phyloP scores from a whole-genome alignment of 2,329 filamentous ascomycete species.

The Diaporthe sp. region DNA sequence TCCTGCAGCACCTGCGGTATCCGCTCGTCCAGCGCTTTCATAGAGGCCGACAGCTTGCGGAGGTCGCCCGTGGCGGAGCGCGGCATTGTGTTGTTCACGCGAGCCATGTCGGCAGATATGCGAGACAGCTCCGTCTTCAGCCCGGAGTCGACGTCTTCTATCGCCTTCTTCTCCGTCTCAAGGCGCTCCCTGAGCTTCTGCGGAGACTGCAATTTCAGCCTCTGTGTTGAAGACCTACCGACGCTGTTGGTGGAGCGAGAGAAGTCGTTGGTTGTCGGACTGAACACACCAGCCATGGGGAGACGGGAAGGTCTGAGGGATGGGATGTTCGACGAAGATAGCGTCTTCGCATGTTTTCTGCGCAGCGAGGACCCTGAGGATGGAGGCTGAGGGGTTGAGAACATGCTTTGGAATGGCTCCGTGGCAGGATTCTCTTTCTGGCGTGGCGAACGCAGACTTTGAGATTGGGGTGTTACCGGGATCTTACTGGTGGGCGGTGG shows the following conservation, averaged over 20 bases:
- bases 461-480: slow-evolving; percentile 63
- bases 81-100: slow-evolving; percentile 59
- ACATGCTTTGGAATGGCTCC: slow-evolving; percentile 36
- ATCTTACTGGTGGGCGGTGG: slow-evolving; percentile 54
- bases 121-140: slow-evolving; percentile 83
- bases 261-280: slow-evolving; percentile 41
- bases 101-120: slow-evolving; percentile 84
- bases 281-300: slow-evolving; percentile 45
- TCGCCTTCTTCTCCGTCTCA: slow-evolving; percentile 82
- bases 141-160: slow-evolving; percentile 77
- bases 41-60: slow-evolving; percentile 65
- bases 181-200: slow-evolving; percentile 88
- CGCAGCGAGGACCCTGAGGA: slow-evolving; percentile 40
- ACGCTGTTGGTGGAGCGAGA: slow-evolving; percentile 53
- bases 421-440: slow-evolving; percentile 61
- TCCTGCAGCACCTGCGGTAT: slow-evolving; percentile 73
- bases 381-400: slow-evolving; percentile 37
- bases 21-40: slow-evolving; percentile 76
- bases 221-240: slow-evolving; percentile 56
- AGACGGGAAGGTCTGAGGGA: slow-evolving; percentile 61
- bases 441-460: slow-evolving; percentile 57
- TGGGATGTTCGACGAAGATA: slow-evolving; percentile 69
- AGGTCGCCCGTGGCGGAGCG: slow-evolving; percentile 57
- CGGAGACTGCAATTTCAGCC: slow-evolving; percentile 77
- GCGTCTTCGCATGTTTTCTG: slow-evolving; percentile 60